Base-by-base conservation (phyloP, 2,329 filamentous ascomycete species). In the Fusarium citri region DNA sequence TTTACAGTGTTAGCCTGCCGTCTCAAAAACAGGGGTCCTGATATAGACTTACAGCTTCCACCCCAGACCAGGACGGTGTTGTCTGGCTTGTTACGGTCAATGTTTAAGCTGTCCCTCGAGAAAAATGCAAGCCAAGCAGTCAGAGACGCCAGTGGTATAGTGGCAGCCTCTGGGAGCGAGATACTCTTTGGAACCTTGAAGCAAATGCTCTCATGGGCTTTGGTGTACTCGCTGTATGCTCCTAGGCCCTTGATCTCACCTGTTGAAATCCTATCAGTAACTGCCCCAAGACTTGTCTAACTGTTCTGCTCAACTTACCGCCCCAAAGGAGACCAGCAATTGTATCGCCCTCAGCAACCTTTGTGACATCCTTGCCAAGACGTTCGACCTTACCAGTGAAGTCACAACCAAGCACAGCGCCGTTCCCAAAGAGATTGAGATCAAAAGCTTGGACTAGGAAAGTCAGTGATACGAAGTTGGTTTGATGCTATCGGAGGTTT, bases 121-220 rank as follows among this genome's bases (percentile, higher is more conserved):
- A 81, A 83, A 1, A 83, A 59, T 0, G 79, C 80, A 7, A 83
- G 73, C 76, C 74, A 80, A 2, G 82, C 73, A 8, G 82, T 84
- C 8, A 76, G 65, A 0, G 76, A 75, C 5, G 80, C 82, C 4
- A 84, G 64, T 3, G 81, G 81, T 10, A 83, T 54, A 0, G 82
- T 82, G 4, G 76, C 77, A 8, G 80, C 81, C 31, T 81, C 65
- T 18, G 74, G 75, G 1, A 54, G 69, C 0, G 76, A 49, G 15
- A 81, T 76, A 2, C 50, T 66, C 2, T 57, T 28, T 1, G 82
- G 81, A 1, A 84, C 59, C 11, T 77, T 76, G 69, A 83, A 84
- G 58, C 76, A 80, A 55, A 83, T 82, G 8, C 68, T 59, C 46
- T 83, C 78, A 40, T 84, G 78, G 1, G 81, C 81, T 5, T 84